Evolutionary conservation across 2,329 filamentous ascomycete genomes (phyloP), one percentile per base, ranked within the genome.

Genomic region (Fusarium anthophilum): DNA sequence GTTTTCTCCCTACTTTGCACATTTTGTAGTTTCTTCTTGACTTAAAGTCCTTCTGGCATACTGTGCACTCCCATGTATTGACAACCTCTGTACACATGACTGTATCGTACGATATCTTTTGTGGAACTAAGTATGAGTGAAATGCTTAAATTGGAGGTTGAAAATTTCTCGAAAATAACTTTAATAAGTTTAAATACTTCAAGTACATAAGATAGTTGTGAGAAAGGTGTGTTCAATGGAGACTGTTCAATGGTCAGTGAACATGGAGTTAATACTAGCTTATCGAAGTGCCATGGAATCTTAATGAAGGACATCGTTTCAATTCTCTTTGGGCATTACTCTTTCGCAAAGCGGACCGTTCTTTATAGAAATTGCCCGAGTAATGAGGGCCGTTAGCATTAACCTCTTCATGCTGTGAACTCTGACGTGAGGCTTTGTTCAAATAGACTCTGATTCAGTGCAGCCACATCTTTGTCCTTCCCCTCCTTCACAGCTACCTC

Each of bases 151-250:
- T 18, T 13, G 5, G 8, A 18, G 8, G 6, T 18, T 51, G 6
- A 1, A 50, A 50, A n/a, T 32, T 10, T 32, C 3, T n/a, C 0
- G 3, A 13, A 13, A n/a, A n/a, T n/a, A 0, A 0, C 2, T 0
- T 9, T 12, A 6, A n/a, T 17, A 9, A 9, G 28, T 9, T 9
- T 17, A 6, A 17, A n/a, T n/a, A 30, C 1, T 17, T 12, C 4
- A 4, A 6, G 14, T 6, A 15, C 3, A 6, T 18, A 4, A 17
- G 14, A n/a, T 3, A 12, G 5, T 48, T 5, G 6, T 8, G 10
- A 20, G 13, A 30, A 1, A 12, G 0, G 10, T 6, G 28, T 5
- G 11, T 18, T n/a, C 4, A 13, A 15, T 2, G 0, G 3, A 17
- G 2, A 6, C 13, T 28, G 5, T 6, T 4, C 13, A 30, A 22